These are phyloP conservation scores for Lodderomyces theae DNA, from an alignment of 1,139 yeast species.

Conservation along the genomic window DNA sequence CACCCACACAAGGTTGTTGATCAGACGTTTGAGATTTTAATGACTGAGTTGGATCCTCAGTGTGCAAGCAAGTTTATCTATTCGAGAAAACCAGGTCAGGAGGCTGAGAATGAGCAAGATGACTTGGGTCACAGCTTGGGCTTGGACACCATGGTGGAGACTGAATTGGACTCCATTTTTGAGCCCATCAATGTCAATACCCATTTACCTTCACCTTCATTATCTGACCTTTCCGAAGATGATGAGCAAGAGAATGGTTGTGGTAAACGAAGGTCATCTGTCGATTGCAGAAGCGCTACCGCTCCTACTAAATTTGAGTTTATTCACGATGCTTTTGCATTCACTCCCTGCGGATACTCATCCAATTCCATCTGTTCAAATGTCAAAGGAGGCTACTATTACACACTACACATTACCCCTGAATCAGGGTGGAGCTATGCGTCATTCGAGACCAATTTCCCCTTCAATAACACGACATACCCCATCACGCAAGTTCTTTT, in stretches of 20 bases:
- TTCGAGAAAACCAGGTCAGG: constrained; percentile 52
- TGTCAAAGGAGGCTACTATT: constrained; percentile 60
- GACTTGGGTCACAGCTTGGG: constrained; percentile 85
- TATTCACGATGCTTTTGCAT: constrained; percentile 83
- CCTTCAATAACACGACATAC: constrained; percentile 36
- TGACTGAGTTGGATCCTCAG: constrained; percentile 75
- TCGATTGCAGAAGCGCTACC: no score
- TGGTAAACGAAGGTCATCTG: no score
- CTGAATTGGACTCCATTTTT: constrained; percentile 63
- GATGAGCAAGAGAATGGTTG: constrained; percentile 12
- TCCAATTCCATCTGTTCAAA: constrained; percentile 71
- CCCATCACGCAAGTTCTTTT: constrained; percentile 30
- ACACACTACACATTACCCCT: constrained; percentile 93
- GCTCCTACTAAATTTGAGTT: constrained; percentile 22
- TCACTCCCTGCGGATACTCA: constrained; percentile 95
- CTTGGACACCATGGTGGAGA: constrained; percentile 55
- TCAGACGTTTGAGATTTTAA: constrained; percentile 84
- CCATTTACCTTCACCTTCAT: constrained; percentile 40
- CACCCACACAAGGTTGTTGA: constrained; percentile 32
- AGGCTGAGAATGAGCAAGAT: constrained; percentile 44
- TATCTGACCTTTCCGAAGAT: constrained; percentile 27
- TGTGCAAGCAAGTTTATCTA: constrained; percentile 63
- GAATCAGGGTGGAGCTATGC: constrained; percentile 95
- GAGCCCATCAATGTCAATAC: constrained; percentile 15
- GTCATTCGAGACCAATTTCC: constrained; percentile 86